phyloP scores from a whole-genome alignment of 2,329 filamentous ascomycete species.

The Lecanicillium sp. region DNA sequence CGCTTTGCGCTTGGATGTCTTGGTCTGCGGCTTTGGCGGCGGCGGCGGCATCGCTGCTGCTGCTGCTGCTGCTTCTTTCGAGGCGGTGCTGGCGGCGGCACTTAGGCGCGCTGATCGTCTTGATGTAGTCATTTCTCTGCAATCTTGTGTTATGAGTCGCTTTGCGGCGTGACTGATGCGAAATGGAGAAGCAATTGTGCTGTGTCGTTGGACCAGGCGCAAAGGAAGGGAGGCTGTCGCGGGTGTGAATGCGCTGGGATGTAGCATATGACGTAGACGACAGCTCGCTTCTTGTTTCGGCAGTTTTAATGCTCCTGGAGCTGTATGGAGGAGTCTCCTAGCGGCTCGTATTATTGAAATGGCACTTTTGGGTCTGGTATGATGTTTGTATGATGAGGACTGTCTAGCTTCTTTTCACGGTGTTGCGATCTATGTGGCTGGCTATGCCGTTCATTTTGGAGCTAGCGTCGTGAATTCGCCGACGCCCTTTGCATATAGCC shows the following conservation, averaged over 20 bases:
- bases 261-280: too few species aligned
- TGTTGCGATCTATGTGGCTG: too few species aligned
- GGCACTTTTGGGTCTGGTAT: too few species aligned
- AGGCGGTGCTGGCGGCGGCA: constrained; percentile 17
- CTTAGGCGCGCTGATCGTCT: constrained; percentile 34
- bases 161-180: not conserved
- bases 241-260: constrained; percentile 1
- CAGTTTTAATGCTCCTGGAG: too few species aligned
- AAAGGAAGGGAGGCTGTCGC: not conserved
- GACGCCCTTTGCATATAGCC: too few species aligned
- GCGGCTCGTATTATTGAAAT: too few species aligned
- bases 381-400: too few species aligned
- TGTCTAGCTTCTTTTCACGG: too few species aligned
- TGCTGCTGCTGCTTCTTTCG: constrained; percentile 11
- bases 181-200: not conserved
- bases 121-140: constrained; percentile 21
- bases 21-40: constrained; percentile 10
- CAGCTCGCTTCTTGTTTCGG: too few species aligned
- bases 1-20: constrained; percentile 27
- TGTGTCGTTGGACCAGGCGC: not conserved
- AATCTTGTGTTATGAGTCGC: not conserved
- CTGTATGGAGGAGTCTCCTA: too few species aligned
- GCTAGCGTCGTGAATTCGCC: too few species aligned
- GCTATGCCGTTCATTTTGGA: too few species aligned
- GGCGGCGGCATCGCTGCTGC: constrained; percentile 14